Evolutionary conservation across 2,329 filamentous ascomycete species (phyloP), one percentile per base, ranked within the genome.

Genomic region (Xylariaceae sp.): DNA sequence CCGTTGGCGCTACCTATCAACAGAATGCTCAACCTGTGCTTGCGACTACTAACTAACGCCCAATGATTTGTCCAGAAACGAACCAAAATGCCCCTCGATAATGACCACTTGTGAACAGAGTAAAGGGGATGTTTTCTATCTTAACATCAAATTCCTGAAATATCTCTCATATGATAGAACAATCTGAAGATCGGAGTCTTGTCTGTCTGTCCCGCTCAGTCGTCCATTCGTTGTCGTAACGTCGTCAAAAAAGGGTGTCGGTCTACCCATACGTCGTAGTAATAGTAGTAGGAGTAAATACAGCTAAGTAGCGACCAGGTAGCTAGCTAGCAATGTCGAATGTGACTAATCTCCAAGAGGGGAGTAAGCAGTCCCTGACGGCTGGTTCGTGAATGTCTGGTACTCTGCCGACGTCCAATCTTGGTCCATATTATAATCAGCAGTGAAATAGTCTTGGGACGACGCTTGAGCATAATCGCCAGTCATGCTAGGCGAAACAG

Each of bases 401-500:
- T n/a, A n/a, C 10, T 45, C 41, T 11, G 41, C 35, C 17, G 65
- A 23, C n/a, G 68, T 50, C 71, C 71, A 73, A 35, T 72, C 37
- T 41, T 41, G 37, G 37, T 41, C 69, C 68, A 72, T 71, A 2
- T 17, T 66, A 39, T 68, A 72, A 7, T 72, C 71, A 8, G 71
- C 62, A 41, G 23, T 5, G 5, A 67, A 68, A 17, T 82, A 73
- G 50, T 83, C 81, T 56, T 80, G 79, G 41, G 82, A 80, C 2
- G 77, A 78, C 11, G 74, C 74, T 65, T 84, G 82, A 2, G 77
- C 81, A 66, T 79, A 83, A 23, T 80, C 79, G 45, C 79, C 72
- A 50, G 77, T 75, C 39, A 81, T 72, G 62, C 80, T 82, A 2
- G 81, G 77, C 3, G 82, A 69, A 45, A 82, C 77, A 10, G 73